Evolutionary conservation across 2,329 filamentous ascomycete genomes (phyloP).

Genomic region (Paramyrothecium sp.): DNA sequence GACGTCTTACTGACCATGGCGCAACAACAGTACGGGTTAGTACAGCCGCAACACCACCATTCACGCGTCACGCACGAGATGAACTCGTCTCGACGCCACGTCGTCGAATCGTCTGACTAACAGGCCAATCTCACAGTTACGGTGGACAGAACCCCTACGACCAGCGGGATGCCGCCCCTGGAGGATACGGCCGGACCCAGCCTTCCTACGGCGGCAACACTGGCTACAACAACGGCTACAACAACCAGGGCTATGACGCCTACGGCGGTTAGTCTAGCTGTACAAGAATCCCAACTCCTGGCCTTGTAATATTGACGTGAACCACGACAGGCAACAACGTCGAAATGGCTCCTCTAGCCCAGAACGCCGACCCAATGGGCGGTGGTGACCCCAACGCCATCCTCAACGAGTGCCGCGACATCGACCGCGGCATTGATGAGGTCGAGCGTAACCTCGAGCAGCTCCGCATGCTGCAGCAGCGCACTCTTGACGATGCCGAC

Average conservation of each 20-base stretch:
- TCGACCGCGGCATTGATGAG: slow-evolving; percentile 73
- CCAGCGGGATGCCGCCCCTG: slow-evolving; percentile 42
- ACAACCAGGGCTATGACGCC: slow-evolving; percentile 14
- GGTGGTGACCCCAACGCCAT: slow-evolving; percentile 69
- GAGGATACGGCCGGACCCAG: slow-evolving; percentile 27
- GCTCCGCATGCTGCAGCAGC: slow-evolving; percentile 69
- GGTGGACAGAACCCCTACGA: slow-evolving; percentile 59
- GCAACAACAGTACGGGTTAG: slow-evolving; percentile 56
- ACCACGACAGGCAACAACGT: slow-evolving; percentile 46
- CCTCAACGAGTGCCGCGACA: slow-evolving; percentile 79
- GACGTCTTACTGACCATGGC: slow-evolving; percentile 23
- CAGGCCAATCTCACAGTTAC: slow-evolving; percentile 42
- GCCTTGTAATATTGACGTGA: not conserved
- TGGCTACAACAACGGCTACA: slow-evolving; percentile 6
- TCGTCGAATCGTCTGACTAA: not conserved
- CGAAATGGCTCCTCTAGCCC: slow-evolving; percentile 68
- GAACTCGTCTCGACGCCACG: not conserved
- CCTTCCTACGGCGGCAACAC: slow-evolving; percentile 25
- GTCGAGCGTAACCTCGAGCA: slow-evolving; percentile 72
- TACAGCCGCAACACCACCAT: slow-evolving; percentile 19
- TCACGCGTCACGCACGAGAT: slow-evolving; percentile 4
- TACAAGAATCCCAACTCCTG: not conserved
- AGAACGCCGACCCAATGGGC: slow-evolving; percentile 46
- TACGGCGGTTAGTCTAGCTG: slow-evolving; percentile 25
- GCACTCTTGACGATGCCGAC: slow-evolving; percentile 73